Evolutionary conservation across 768 basidiomycete species (phyloP), one percentile per base, ranked within the genome.

Genomic region (Megacollybia marginata): DNA sequence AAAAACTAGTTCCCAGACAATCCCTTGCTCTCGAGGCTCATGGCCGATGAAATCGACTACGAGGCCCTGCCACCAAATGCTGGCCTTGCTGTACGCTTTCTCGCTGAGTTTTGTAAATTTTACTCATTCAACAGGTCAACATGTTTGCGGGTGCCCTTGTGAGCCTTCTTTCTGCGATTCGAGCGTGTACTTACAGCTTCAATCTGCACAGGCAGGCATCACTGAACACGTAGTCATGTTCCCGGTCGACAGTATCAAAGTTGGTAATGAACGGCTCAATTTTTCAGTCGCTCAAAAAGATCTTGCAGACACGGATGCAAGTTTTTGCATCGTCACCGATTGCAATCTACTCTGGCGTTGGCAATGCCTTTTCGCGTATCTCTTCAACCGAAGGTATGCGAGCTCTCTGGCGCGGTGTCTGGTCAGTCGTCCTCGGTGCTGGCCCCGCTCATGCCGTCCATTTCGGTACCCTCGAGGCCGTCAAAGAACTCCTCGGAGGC

Each of bases 201-300:
- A 35, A 44, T 42, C 52, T 49, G 48, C 53, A 20, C 64, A 95
- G 93, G 96, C 96, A 59, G 96, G 96, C 53, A 98, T 99, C 58
- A 93, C 94, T 48, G 96, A 99, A 66, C 96, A 99, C 70, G 89
- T 93, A 31, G 92, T 96, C 64, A 98, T 99, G 88, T 99, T 90
- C 65, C 96, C 96, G 5, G 73, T 98, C 54, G 96, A 99, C 71
- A 95, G 92, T 61, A 97, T 99, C 65, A 99, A 99, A 78, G 96
- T 90, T 51, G 52, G 84, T 46, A 19, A 15, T 20, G 33, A 23
- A 11, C 44, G n/a, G 31, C 33, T 18, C 28, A 53, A 12, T 16
- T 16, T 28, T 36, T 18, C 23, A 42, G 13, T 32, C n/a, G 59
- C 98, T 23, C 13, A 15, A 45, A 23, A 54, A 15, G 35, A 18